Evolutionary conservation across 192 early-diverging fungal genomes (phyloP).

Genomic region (Backusella circina): DNA sequence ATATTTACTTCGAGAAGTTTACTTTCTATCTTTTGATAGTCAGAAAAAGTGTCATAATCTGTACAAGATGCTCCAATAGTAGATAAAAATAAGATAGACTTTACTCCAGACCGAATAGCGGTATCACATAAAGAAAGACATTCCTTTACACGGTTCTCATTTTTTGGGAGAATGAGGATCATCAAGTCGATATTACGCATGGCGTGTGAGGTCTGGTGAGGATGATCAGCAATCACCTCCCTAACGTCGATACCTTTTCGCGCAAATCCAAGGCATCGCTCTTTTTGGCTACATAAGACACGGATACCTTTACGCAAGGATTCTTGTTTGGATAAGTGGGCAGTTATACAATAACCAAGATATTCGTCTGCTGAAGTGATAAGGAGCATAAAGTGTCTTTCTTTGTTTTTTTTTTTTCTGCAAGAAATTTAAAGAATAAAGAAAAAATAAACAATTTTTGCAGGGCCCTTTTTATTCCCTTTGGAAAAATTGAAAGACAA

Average conservation of each 20-base stretch:
- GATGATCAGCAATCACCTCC: background rate
- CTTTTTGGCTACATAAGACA: background rate
- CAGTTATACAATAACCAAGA: slow-evolving; percentile 18
- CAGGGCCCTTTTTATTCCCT: background rate
- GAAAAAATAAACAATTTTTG: background rate
- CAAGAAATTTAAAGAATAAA: background rate
- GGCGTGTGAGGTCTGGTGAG: background rate
- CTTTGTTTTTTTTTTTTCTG: background rate
- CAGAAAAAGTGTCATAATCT: slow-evolving; percentile 1
- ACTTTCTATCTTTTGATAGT: slow-evolving; percentile 21
- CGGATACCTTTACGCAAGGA: slow-evolving; percentile 2
- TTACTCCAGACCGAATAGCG: slow-evolving; percentile 20
- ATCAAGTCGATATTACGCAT: slow-evolving; percentile 12
- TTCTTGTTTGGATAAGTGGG: slow-evolving; percentile 9
- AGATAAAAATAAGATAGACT: slow-evolving; percentile 16
- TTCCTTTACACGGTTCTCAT: background rate
- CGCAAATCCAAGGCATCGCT: background rate
- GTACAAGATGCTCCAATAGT: slow-evolving; percentile 16
- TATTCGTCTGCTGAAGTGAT: slow-evolving; percentile 18
- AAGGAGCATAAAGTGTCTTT: slow-evolving; percentile 14
- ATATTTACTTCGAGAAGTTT: slow-evolving; percentile 7
- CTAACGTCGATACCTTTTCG: slow-evolving; percentile 12
- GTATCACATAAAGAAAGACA: slow-evolving; percentile 7
- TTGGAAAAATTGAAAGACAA: background rate
- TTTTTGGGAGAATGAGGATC: slow-evolving; percentile 1